Base-by-base conservation (phyloP, 371 early-diverging fungal species). In the Globomyces sp. region DNA sequence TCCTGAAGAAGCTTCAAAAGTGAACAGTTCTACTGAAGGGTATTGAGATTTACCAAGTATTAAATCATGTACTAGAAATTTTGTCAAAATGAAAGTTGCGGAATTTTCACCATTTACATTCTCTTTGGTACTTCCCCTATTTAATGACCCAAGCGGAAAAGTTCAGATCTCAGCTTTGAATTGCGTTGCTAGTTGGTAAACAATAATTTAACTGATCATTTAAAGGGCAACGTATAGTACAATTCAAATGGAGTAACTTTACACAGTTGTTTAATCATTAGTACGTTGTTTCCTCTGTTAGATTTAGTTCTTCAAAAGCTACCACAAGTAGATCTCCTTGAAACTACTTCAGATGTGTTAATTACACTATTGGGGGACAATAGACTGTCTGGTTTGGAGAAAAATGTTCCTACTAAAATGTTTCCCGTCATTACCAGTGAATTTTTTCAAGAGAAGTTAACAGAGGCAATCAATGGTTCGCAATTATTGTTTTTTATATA, bases 271-370 rank as follows among this genome's bases (percentile, higher is more conserved):
- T 37, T 10, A 37, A 39, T 55, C 34, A 55, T 39, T n/a, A 55
- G 55, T 39, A 39, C 60, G 10, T 44, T 60, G 4, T 60, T 60
- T 8, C 60, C 60, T 5, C 4, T 60, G 11, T 44, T 60, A n/a
- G 41, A 60, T 47, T 11, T 47, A 4, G 49, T 49, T 6, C 46
- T 60, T 37, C 60, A 60, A 60, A 60, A 60, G 45, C 13, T 60
- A 46, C 41, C 60, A n/a, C 39, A 60, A 24, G 6, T 49, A 37
- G 60, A 46, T 46, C 37, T 60, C 10, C 39, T 60, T 44, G 60
- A 60, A 49, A 60, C 60, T n/a, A 60, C 60, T 13, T 60, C n/a
- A 36, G 60, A 60, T 39, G 60, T 60, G 42, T 2, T 60, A 24
- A 60, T 60, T 47, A 41, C 41, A 37, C 13, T 60, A 49, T 44